Percentiles rank a stretch among this genome's conserved stretches.
Conservation (phyloP, 2,329 filamentous ascomycete species). For the Paecilomyces niveus region DNA sequence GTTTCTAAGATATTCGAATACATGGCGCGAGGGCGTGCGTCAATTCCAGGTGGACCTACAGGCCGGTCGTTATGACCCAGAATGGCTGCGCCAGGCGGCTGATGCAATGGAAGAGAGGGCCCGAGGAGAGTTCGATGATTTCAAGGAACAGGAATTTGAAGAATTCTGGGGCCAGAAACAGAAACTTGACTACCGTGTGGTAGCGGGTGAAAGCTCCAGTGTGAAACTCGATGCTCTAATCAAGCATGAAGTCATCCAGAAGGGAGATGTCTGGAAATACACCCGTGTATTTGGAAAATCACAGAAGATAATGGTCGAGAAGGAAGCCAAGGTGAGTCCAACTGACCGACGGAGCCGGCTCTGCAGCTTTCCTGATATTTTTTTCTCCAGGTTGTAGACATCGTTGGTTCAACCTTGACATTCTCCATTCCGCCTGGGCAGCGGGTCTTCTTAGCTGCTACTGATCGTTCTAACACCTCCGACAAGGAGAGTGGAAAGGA, state of each 20-base stretch:
- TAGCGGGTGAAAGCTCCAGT: slow-evolving; percentile 36
- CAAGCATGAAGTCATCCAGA: slow-evolving; percentile 25
- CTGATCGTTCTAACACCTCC: background rate
- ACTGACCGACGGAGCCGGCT: background rate
- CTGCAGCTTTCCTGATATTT: background rate
- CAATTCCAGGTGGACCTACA: slow-evolving; percentile 51
- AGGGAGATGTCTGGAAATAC: slow-evolving; percentile 38
- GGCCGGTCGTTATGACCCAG: slow-evolving; percentile 49
- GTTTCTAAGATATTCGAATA: slow-evolving; percentile 38
- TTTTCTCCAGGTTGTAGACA: slow-evolving; percentile 22
- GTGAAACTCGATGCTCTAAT: slow-evolving; percentile 32
- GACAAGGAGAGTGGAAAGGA: slow-evolving; percentile 1
- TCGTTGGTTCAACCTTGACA: slow-evolving; percentile 24
- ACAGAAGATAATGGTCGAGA: slow-evolving; percentile 28
- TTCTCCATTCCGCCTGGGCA: slow-evolving; percentile 34
- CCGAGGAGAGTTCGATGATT: slow-evolving; percentile 50
- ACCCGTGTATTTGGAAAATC: slow-evolving; percentile 21
- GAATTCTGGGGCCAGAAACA: slow-evolving; percentile 53
- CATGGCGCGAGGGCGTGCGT: slow-evolving; percentile 47
- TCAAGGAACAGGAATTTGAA: slow-evolving; percentile 49
- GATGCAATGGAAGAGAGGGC: slow-evolving; percentile 46
- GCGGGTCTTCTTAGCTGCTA: slow-evolving; percentile 23
- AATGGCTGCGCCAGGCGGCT: slow-evolving; percentile 50
- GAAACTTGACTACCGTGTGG: slow-evolving; percentile 22
- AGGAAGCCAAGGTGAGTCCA: slow-evolving; percentile 34